Evolutionary conservation across 75 land plant genomes (phyloP).

Genomic region (Selaginella moellendorffii): DNA sequence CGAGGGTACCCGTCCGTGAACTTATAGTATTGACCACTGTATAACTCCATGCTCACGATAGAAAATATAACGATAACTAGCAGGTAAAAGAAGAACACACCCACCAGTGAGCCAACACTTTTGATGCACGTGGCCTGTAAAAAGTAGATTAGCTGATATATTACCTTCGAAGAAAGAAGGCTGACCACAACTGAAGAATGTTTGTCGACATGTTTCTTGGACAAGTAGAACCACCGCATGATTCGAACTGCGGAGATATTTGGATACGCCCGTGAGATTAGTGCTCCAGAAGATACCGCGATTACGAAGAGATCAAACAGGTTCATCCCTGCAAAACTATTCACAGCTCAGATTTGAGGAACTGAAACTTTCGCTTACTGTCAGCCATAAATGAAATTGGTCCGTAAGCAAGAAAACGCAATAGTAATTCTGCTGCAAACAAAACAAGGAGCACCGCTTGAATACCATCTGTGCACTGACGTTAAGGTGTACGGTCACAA

Average conservation of each 20-base stretch:
- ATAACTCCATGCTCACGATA: constrained; percentile 24
- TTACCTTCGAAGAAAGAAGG: not conserved
- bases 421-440: constrained; percentile 16
- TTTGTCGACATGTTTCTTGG: not conserved
- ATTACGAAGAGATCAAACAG: constrained; percentile 20
- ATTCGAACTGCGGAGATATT: constrained; percentile 21
- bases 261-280: constrained; percentile 14
- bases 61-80: constrained; percentile 18
- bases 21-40: constrained; percentile 16
- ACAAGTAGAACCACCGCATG: constrained; percentile 20
- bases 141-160: too few relatives aligned
- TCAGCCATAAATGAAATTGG: constrained; percentile 11
- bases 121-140: constrained; percentile 18
- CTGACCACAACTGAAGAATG: not conserved
- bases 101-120: constrained; percentile 13
- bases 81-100: constrained; percentile 21
- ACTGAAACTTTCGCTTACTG: constrained; percentile 11
- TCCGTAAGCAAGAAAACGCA: constrained; percentile 20
- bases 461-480: constrained; percentile 15
- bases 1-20: constrained; percentile 21
- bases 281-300: constrained; percentile 11
- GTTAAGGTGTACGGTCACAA: too few relatives aligned
- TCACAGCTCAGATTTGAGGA: not conserved
- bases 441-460: constrained; percentile 13
- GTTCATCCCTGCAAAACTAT: constrained; percentile 32